phyloP scores from a whole-genome alignment of 2,329 filamentous ascomycete genomes.

The Beauveria australis region DNA sequence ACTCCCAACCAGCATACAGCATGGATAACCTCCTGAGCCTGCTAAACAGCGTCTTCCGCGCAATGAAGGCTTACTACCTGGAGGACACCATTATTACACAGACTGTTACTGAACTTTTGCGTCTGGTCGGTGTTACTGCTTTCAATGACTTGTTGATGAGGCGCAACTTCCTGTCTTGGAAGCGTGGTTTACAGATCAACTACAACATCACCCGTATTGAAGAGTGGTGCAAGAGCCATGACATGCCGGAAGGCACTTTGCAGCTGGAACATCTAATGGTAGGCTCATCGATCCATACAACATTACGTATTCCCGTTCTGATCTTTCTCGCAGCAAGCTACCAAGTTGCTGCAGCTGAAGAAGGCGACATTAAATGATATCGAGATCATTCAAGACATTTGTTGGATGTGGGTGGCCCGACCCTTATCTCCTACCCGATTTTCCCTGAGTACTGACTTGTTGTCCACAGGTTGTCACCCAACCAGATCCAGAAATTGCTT shows the following conservation, averaged over 20 bases:
- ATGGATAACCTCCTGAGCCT: constrained; percentile 98
- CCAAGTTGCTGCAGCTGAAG: constrained; percentile 95
- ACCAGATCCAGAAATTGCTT: constrained; percentile 96
- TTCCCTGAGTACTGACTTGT: background rate
- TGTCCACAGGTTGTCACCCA: constrained; percentile 71
- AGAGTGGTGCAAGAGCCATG: constrained; percentile 99
- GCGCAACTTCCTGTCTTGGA: constrained; percentile 98
- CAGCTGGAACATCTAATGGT: constrained; percentile 98
- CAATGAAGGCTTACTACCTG: constrained; percentile 97
- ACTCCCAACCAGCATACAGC: constrained; percentile 89
- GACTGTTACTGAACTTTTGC: constrained; percentile 86
- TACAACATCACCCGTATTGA: constrained; percentile 99
- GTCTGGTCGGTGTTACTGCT: constrained; percentile 89
- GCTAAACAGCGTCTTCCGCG: constrained; percentile 94
- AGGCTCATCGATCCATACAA: constrained; percentile 17
- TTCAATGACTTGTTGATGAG: constrained; percentile 98
- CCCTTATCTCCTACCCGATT: background rate
- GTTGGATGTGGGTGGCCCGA: constrained; percentile 78
- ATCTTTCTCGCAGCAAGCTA: constrained; percentile 64
- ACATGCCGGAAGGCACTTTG: constrained; percentile 96
- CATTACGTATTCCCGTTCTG: constrained; percentile 14
- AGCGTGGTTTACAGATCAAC: constrained; percentile 97
- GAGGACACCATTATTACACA: constrained; percentile 95
- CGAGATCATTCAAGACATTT: constrained; percentile 99
- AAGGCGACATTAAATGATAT: constrained; percentile 98